Percentiles rank a stretch among this genome's conserved stretches.
Evolutionary conservation across 192 early-diverging fungal species (phyloP).

Genomic region (Podila verticillata): DNA sequence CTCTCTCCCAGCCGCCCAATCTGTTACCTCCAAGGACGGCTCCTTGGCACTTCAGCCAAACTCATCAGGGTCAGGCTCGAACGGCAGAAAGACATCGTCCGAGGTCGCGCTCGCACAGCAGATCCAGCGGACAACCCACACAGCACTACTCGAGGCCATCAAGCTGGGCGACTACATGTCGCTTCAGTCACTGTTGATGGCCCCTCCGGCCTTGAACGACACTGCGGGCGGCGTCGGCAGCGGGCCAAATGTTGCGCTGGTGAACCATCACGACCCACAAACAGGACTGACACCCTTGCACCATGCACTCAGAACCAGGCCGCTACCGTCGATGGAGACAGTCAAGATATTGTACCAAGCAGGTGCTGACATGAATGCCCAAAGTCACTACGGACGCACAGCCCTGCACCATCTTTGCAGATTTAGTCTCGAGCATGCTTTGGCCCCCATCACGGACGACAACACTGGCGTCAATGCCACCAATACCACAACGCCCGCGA

Average conservation of each 20-base stretch:
- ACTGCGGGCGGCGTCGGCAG: conserved; percentile 1
- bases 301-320: conserved; percentile 65
- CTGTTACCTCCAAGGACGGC: conserved; percentile 4
- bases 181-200: conserved; percentile 59
- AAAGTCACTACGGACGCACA: conserved; percentile 62
- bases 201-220: conserved; percentile 41
- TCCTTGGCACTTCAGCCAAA: conserved; percentile 15
- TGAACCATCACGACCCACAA: conserved; percentile 61
- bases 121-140: conserved; percentile 52
- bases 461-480: background rate
- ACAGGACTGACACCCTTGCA: conserved; percentile 71
- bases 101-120: conserved; percentile 22
- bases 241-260: conserved; percentile 29
- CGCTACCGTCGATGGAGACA: conserved; percentile 62
- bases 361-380: conserved; percentile 63
- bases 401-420: conserved; percentile 62
- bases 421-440: conserved; percentile 51
- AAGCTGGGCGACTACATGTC: conserved; percentile 64
- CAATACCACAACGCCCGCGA: background rate
- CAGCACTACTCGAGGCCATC: conserved; percentile 65
- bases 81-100: conserved; percentile 10
- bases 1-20: conserved; percentile 43
- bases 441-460: conserved; percentile 28
- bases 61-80: background rate
- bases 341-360: conserved; percentile 62